phyloP scores from a whole-genome alignment of 2,329 filamentous ascomycete species.

The Arthrobotrys megalospora region DNA sequence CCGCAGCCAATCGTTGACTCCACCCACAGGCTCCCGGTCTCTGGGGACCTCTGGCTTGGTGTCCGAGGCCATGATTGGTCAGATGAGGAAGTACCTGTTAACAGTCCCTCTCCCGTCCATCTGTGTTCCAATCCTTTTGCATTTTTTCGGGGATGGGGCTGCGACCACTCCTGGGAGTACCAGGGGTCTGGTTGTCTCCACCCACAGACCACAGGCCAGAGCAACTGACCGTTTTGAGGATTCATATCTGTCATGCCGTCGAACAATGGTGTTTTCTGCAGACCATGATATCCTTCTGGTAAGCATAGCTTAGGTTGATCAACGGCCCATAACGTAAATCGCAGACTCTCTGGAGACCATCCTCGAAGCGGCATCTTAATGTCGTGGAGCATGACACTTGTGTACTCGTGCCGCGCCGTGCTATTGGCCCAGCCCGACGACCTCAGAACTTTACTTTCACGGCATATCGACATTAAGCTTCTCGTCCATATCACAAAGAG shows the following conservation, averaged over 20 bases:
- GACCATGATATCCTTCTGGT: constrained; percentile 25
- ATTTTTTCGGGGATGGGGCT: constrained; percentile 55
- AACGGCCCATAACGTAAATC: constrained; percentile 4
- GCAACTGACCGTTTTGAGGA: constrained; percentile 39
- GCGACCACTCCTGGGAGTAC: constrained; percentile 51
- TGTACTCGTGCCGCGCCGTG: constrained; percentile 20
- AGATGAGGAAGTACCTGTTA: constrained; percentile 26
- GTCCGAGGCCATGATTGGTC: constrained; percentile 46
- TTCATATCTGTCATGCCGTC: constrained; percentile 37
- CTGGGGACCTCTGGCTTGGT: constrained; percentile 56
- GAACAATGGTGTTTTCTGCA: constrained; percentile 46
- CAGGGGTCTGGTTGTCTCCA: constrained; percentile 55
- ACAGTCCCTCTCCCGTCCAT: constrained; percentile 47
- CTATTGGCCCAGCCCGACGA: constrained; percentile 19
- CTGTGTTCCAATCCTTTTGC: constrained; percentile 50
- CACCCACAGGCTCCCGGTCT: constrained; percentile 56
- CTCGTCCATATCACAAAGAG: constrained; percentile 10
- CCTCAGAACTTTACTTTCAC: constrained; percentile 9
- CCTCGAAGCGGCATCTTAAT: constrained; percentile 26
- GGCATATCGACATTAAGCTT: constrained; percentile 31
- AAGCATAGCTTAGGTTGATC: neutral
- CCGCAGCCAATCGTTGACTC: constrained; percentile 60
- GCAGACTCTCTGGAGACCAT: constrained; percentile 6
- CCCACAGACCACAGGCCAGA: constrained; percentile 30
- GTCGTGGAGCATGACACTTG: constrained; percentile 20